A percentile compares a stretch with the other conserved stretches of the same genome.
Conservation (phyloP, 768 basidiomycete species). For the Pleurotus salmoneostramineus region DNA sequence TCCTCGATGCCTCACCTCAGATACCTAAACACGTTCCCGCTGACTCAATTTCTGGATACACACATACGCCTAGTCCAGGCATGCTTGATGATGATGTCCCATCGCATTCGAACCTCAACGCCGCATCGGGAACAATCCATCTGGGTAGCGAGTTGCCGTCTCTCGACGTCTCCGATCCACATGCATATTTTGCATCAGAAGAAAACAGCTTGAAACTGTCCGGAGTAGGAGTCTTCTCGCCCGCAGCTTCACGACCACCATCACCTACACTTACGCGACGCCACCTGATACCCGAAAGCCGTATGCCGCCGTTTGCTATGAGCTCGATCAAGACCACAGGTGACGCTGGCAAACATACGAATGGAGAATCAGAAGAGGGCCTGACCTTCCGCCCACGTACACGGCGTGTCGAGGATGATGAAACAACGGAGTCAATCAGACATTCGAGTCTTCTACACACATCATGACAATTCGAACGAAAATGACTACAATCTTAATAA, state of each 20-base stretch:
- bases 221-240: conserved; percentile 73
- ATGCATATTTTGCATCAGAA: conserved; percentile 50
- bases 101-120: conserved; percentile 3
- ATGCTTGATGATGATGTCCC: neutral
- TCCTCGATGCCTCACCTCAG: conserved; percentile 22
- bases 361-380: conserved; percentile 5
- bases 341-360: neutral
- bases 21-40: conserved; percentile 19
- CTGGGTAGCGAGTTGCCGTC: conserved; percentile 9
- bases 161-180: conserved; percentile 26
- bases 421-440: neutral
- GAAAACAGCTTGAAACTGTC: conserved; percentile 51
- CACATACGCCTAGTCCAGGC: neutral
- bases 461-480: no score
- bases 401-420: neutral
- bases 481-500: no score
- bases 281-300: conserved; percentile 12
- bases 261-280: conserved; percentile 55
- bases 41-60: neutral
- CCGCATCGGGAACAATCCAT: conserved; percentile 9
- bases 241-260: conserved; percentile 60
- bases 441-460: no score
- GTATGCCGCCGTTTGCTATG: neutral
- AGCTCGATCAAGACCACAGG: neutral
- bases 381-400: conserved; percentile 6